Conservation (phyloP, 2,329 filamentous ascomycete species). For the Fusarium cyanostomum region DNA sequence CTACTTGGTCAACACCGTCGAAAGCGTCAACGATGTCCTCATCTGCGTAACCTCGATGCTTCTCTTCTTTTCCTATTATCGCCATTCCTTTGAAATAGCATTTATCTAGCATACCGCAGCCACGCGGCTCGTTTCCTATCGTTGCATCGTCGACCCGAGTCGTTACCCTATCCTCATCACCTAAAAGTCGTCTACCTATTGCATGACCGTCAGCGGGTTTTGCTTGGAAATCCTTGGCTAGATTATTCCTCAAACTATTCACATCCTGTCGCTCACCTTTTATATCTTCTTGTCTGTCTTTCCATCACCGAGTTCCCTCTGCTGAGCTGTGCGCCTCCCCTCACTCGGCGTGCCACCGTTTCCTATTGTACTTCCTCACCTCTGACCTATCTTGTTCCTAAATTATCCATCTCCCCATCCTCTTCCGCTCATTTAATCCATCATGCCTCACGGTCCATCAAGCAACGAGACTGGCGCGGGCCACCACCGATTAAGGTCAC, state of each 20-base stretch:
- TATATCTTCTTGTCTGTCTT: too few species aligned
- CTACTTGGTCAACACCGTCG: background rate
- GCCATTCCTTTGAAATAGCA: background rate
- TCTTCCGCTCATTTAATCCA: background rate
- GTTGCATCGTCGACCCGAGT: background rate
- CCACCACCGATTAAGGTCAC: background rate
- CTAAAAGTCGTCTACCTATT: background rate
- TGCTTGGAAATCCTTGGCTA: too few species aligned
- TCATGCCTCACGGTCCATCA: conserved; percentile 12
- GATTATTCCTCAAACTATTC: too few species aligned
- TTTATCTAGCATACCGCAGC: background rate
- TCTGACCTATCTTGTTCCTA: background rate
- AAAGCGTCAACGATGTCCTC: background rate
- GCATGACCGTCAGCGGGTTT: too few species aligned
- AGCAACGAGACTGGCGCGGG: conserved; percentile 11
- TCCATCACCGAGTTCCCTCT: too few species aligned
- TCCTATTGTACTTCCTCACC: background rate
- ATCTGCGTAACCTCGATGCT: background rate
- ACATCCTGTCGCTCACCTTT: too few species aligned
- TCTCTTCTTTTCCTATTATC: background rate
- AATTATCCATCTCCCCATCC: background rate
- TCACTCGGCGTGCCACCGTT: too few species aligned
- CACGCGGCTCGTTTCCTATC: background rate
- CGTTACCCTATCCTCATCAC: background rate
- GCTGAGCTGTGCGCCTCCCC: too few species aligned